Base-by-base conservation (phyloP, 352 stramenopile species). In the Phytophthora brassicae region DNA sequence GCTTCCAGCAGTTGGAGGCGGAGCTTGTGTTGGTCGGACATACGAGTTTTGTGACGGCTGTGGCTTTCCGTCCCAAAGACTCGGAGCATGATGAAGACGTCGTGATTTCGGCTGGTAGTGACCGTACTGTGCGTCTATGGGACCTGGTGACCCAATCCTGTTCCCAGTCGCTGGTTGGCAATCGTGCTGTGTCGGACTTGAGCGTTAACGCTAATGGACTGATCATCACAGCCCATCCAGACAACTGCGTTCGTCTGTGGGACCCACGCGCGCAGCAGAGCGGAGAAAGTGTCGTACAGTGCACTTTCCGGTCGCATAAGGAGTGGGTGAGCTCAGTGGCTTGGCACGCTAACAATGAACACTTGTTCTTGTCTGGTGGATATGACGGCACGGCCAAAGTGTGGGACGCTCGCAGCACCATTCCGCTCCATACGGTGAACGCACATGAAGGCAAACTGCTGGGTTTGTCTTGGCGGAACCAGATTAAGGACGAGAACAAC, bases 321-420 rank as follows among this genome's bases (percentile, higher is more conserved):
- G 70, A 90, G 62, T 95, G 86, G 86, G 84, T 95, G 22, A 94
- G 79, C 54, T 79, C 77, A 6, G 83, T 92, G 17, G 66, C 71
- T 13, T 95, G 84, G 84, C 79, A 92, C 56, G 70, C 79, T 56
- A 63, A 71, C 39, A 62, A 84, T 47, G 74, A 82, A 48, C 62
- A 84, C 49, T 59, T 93, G 20, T 94, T 94, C 53, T 67, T 85
- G 22, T 95, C 84, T 49, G 64, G 67, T n/a, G 72, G 75, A 28
- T 95, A 95, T 57, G 86, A 94, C 50, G 84, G 86, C 14, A 68
- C 70, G 4, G 83, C 90, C 47, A 95, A 95, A 69, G 66, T 95
- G 17, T 95, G 86, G 86, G 86, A 95, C 26, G 60, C 74, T 52
- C 84, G 86, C 35, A 88, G 79, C 43, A 77, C 78, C 13, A 81